A percentile compares a stretch with the other conserved stretches of the same genome.
phyloP scores from a whole-genome alignment of 2,329 filamentous ascomycete genomes.

The Penicillium verrucosum region DNA sequence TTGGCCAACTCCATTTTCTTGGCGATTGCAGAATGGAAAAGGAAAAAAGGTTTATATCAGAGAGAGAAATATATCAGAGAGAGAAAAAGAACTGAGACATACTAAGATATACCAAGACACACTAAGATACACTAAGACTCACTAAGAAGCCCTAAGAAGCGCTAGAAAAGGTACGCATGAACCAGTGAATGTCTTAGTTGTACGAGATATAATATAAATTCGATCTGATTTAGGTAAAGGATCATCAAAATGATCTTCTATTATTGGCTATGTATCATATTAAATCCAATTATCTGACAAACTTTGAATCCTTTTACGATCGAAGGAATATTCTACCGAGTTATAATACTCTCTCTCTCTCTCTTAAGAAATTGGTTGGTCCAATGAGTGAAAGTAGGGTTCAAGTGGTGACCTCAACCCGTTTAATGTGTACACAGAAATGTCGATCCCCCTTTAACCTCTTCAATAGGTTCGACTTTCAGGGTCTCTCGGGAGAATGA shows the following conservation, averaged over 20 bases:
- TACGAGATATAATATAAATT: background rate
- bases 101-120: background rate
- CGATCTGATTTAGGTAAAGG: background rate
- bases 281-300: background rate
- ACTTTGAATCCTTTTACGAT: background rate
- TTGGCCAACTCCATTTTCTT: background rate
- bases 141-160: background rate
- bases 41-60: background rate
- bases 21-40: background rate
- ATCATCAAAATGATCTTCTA: background rate
- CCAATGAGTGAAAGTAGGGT: background rate
- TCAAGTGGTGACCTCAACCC: background rate
- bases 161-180: background rate
- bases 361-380: background rate
- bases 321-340: background rate
- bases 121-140: background rate
- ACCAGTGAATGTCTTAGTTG: background rate
- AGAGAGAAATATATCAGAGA: background rate
- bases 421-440: background rate
- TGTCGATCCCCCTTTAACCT: background rate
- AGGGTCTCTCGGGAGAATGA: no score
- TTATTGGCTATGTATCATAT: background rate
- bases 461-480: no score
- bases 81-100: background rate
- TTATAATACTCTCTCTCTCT: no score